phyloP scores from a whole-genome alignment of 2,329 filamentous ascomycete species.

The Paracoccidioides brasiliensis region DNA sequence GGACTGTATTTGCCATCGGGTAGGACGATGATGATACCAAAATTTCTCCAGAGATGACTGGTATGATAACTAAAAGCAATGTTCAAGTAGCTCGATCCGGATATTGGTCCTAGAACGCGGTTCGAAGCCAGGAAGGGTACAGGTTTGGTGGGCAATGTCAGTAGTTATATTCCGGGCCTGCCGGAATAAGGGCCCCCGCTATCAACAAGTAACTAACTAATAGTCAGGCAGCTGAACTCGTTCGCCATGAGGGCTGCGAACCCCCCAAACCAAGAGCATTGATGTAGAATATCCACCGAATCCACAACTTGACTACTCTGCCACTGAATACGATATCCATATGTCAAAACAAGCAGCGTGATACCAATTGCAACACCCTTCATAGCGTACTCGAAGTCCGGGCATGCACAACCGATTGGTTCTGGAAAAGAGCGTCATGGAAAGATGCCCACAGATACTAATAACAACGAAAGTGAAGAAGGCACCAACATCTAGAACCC shows the following conservation, averaged over 20 bases:
- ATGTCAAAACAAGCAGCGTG: slow-evolving; percentile 43
- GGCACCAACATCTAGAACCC: slow-evolving; percentile 52
- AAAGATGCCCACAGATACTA: slow-evolving; percentile 62
- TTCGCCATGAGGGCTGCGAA: slow-evolving; percentile 75
- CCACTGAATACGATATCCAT: slow-evolving; percentile 34
- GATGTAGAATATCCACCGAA: slow-evolving; percentile 70
- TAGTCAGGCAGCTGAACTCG: slow-evolving; percentile 58
- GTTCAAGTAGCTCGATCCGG: slow-evolving; percentile 46
- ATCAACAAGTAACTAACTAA: slow-evolving; percentile 29
- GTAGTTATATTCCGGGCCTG: slow-evolving; percentile 28
- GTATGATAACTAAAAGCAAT: slow-evolving; percentile 45
- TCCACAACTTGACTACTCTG: slow-evolving; percentile 52
- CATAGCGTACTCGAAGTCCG: slow-evolving; percentile 75
- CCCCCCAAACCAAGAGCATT: slow-evolving; percentile 65
- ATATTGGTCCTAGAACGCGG: slow-evolving; percentile 41
- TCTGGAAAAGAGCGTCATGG: slow-evolving; percentile 79
- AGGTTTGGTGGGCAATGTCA: slow-evolving; percentile 36
- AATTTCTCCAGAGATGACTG: slow-evolving; percentile 54
- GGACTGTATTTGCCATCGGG: slow-evolving; percentile 41
- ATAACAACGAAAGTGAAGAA: slow-evolving; percentile 83
- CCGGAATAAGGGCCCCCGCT: slow-evolving; percentile 31
- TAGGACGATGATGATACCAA: slow-evolving; percentile 56
- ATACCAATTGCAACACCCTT: slow-evolving; percentile 70
- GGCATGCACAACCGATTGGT: slow-evolving; percentile 60
- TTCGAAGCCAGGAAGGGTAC: slow-evolving; percentile 51